A percentile compares a stretch with the other conserved stretches of the same genome.
phyloP scores from a whole-genome alignment of 2,329 filamentous ascomycete genomes.

The Aspergillus oerlinghausenensis region DNA sequence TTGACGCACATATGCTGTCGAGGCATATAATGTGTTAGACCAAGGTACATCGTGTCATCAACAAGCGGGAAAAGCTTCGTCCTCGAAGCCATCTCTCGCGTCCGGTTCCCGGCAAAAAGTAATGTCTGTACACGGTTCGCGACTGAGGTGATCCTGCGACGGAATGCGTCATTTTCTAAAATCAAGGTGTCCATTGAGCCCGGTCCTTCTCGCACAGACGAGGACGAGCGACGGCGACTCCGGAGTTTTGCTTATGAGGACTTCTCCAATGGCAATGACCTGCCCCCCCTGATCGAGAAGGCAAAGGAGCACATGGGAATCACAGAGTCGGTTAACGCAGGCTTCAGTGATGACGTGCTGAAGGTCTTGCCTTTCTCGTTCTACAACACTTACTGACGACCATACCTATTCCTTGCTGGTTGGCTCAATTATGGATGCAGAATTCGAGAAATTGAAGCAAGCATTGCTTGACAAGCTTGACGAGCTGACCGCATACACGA shows the following conservation, averaged over 20 bases:
- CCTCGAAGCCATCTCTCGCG: constrained; percentile 58
- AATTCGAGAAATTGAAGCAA: constrained; percentile 19
- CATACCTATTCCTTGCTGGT: constrained; percentile 17
- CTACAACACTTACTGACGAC: constrained; percentile 22
- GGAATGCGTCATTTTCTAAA: constrained; percentile 26
- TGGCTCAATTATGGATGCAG: constrained; percentile 13
- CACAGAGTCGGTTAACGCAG: constrained; percentile 12
- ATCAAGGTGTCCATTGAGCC: constrained; percentile 45
- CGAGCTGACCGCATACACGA: constrained; percentile 19
- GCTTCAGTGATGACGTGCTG: constrained; percentile 46
- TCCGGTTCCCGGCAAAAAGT: constrained; percentile 55
- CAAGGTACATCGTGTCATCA: too few species aligned
- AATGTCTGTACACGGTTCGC: constrained; percentile 58
- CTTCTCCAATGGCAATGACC: constrained; percentile 17
- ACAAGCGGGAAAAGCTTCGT: constrained; percentile 59
- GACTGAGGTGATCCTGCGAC: constrained; percentile 55
- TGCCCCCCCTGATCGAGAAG: constrained; percentile 48
- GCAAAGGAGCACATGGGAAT: constrained; percentile 51
- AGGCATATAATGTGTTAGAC: too few species aligned
- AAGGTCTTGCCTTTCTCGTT: constrained; percentile 44
- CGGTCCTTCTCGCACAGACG: constrained; percentile 15
- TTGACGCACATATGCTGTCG: too few species aligned
- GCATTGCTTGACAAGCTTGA: constrained; percentile 17
- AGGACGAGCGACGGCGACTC: constrained; percentile 1
- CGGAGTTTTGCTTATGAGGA: constrained; percentile 7